Base-by-base conservation (phyloP, 129 eudicot genomes). In the Pulicaria dysenterica region DNA sequence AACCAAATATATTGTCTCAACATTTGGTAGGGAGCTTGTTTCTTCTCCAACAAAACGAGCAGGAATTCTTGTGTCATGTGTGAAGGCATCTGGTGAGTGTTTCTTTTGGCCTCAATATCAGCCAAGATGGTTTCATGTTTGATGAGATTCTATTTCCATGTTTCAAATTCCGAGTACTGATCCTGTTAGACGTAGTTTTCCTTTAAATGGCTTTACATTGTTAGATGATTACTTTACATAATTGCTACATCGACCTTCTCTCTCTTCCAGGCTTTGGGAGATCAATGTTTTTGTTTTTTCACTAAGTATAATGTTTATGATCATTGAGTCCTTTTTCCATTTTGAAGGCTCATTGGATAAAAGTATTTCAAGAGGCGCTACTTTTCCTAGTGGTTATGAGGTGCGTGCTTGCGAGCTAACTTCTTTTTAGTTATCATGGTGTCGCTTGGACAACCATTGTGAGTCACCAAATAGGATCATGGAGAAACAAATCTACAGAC, bases 301-400 rank as follows among this genome's bases (percentile, higher is more conserved):
- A 24, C 31, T 24, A 24, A 42, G 9, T 43, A 15, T 34, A 36
- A 43, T 64, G 19, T 19, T 17, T 37, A 10, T 36, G 19, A 59
- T 59, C 5, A 57, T 24, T 24, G 36, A 46, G n/a, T 60, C 12
- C 14, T 49, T 38, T 49, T 38, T 51, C 64, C 36, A 37, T 55
- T 77, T 84, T 58, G 77, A 79, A 61, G 85, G 68, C 4, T 62
- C 84, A 38, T 8, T 24, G 39, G 82, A 86, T 83, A 88, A 79
- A 58, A 84, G 54, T 24, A n/a, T 77, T 69, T 16, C 63, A 9
- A 66, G 46, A 16, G 65, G 74, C 55, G 79, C 88, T 19, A 84
- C 85, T 62, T 87, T 90, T 57, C 96, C 93, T 46, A 69, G 59
- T 58, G 93, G 83, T 58, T 76, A 85, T 81, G 88, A 90, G 96